Evolutionary conservation across 23 red algal species (phyloP).

Genomic region (Gracilaria gracilis): DNA sequence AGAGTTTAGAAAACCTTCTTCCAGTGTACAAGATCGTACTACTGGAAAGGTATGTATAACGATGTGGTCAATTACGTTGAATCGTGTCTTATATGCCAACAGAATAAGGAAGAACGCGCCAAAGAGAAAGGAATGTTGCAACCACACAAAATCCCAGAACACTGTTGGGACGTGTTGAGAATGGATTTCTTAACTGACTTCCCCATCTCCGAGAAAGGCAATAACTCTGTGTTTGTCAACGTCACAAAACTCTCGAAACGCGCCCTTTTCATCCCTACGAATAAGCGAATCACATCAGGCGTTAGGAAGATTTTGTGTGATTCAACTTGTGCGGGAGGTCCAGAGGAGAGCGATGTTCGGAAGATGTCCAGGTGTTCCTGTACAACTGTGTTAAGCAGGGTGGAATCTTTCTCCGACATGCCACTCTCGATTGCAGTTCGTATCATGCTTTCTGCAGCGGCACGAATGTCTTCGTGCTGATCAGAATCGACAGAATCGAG

Average conservation of each 20-base stretch:
- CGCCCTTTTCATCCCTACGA: constrained; percentile 4
- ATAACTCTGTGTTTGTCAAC: constrained; percentile 26
- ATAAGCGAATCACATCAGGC: background rate
- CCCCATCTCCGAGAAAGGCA: background rate
- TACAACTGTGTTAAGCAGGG: no score
- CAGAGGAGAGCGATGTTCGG: no score
- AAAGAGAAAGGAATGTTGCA: background rate
- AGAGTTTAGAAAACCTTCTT: constrained; percentile 19
- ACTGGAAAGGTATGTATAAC: constrained; percentile 39
- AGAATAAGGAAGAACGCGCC: constrained; percentile 8
- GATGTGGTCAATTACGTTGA: constrained; percentile 6
- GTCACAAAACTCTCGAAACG: constrained; percentile 51
- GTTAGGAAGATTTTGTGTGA: no score
- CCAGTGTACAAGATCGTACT: background rate
- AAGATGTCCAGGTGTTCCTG: no score
- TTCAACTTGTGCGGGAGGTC: no score
- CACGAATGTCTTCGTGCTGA: background rate
- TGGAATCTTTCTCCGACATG: background rate
- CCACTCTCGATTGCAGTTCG: no score
- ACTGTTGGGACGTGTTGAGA: constrained; percentile 33
- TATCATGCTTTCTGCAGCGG: no score
- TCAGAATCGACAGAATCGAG: background rate
- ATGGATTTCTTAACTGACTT: constrained; percentile 42
- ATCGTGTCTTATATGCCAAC: constrained; percentile 8
- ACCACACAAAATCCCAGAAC: constrained; percentile 16